These are phyloP conservation scores for Earliella scabrosa DNA, from an alignment of 1,284 basidiomycete species.

Conservation along the genomic window DNA sequence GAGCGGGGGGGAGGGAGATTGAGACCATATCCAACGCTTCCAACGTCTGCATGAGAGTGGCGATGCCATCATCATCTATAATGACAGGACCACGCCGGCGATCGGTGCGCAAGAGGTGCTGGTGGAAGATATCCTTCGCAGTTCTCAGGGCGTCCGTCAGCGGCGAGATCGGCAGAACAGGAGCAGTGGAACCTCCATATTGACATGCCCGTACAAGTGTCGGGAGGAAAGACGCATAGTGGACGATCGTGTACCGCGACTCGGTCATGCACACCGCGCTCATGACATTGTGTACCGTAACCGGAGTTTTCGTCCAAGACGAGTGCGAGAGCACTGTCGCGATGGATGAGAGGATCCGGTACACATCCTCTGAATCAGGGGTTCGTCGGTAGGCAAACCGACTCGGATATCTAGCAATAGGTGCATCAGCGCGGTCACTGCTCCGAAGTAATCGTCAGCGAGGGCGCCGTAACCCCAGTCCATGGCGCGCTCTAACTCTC, in stretches of 20 bases:
- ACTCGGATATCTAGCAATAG: background rate
- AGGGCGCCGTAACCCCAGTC: background rate
- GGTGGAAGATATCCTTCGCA: no score
- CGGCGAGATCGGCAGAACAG: background rate
- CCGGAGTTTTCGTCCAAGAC: background rate
- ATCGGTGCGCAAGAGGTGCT: no score
- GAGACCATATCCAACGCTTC: no score
- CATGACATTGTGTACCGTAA: background rate
- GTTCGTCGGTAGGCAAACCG: background rate
- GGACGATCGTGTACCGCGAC: background rate
- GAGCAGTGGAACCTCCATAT: background rate
- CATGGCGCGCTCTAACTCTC: background rate
- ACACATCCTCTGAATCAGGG: background rate
- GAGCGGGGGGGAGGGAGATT: no score
- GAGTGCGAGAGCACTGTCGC: background rate
- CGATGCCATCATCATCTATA: no score
- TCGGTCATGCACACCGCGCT: background rate
- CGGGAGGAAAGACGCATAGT: background rate
- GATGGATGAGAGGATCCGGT: background rate
- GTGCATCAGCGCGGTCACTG: background rate
- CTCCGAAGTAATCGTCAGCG: background rate
- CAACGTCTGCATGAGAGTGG: no score
- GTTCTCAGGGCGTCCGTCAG: no score
- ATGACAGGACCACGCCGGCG: no score
- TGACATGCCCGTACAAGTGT: background rate